Percentiles rank a stretch among this genome's conserved stretches.
Conservation (phyloP, 2,329 filamentous ascomycete species). For the Diaporthe nobilis region DNA sequence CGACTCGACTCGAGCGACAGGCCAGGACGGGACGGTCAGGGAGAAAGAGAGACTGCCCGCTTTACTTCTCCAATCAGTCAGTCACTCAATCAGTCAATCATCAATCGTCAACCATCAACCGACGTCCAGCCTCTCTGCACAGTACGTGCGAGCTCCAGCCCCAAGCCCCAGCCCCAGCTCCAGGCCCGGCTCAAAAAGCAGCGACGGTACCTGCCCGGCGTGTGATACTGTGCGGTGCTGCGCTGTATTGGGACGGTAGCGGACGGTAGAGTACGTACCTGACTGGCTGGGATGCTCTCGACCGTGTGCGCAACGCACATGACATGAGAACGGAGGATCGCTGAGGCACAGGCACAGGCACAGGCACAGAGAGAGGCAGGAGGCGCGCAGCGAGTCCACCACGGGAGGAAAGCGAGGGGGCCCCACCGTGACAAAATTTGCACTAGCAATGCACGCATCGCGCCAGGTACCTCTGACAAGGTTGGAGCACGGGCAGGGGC, state of each 20-base stretch:
- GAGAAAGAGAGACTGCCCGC: slow-evolving; percentile 3
- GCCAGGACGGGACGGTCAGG: slow-evolving; percentile 16
- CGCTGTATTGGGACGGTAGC: background rate
- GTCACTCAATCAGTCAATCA: slow-evolving; percentile 22
- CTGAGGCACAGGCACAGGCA: background rate
- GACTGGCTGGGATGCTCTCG: slow-evolving; percentile 1
- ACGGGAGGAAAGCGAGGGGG: slow-evolving; percentile 13
- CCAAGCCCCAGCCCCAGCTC: slow-evolving; percentile 12
- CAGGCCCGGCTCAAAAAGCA: slow-evolving; percentile 8
- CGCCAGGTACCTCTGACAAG: slow-evolving; percentile 25
- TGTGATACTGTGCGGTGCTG: background rate
- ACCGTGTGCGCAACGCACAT: background rate
- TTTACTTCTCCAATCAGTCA: slow-evolving; percentile 22
- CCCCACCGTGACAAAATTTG: slow-evolving; percentile 25
- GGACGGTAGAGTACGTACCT: slow-evolving; percentile 8
- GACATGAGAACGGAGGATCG: slow-evolving; percentile 15
- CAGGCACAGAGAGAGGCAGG: background rate
- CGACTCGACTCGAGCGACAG: slow-evolving; percentile 25
- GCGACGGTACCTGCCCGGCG: background rate
- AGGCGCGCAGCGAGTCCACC: background rate
- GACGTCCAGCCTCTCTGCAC: slow-evolving; percentile 12
- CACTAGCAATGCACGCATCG: slow-evolving; percentile 16
- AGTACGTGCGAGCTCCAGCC: slow-evolving; percentile 8
- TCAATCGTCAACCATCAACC: slow-evolving; percentile 22
- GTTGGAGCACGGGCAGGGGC: slow-evolving; percentile 13